Conservation (phyloP, 768 basidiomycete genomes). For the Amanita muscaria region DNA sequence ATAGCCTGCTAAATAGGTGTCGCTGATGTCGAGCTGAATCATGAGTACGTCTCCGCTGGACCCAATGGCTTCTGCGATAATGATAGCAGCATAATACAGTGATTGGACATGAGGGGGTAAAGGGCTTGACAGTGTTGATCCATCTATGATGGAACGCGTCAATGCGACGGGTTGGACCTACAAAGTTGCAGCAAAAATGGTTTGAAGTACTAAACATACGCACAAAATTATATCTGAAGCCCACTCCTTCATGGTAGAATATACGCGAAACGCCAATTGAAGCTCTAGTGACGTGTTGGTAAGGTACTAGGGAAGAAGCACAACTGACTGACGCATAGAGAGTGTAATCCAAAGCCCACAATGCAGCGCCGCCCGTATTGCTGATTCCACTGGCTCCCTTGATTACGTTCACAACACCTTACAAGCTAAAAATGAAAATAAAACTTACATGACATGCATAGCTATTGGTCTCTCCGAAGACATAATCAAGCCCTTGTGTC, state of each 20-base stretch:
- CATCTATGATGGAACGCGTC: slow-evolving; percentile 50
- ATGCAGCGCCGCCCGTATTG: slow-evolving; percentile 60
- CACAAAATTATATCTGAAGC: slow-evolving; percentile 64
- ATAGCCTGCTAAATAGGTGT: slow-evolving; percentile 47
- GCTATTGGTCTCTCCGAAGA: slow-evolving; percentile 58
- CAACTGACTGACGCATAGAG: slow-evolving; percentile 36
- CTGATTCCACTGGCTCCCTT: slow-evolving; percentile 49
- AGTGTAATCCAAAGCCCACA: slow-evolving; percentile 62
- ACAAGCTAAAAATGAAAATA: neutral
- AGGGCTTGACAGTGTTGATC: slow-evolving; percentile 38
- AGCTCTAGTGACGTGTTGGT: slow-evolving; percentile 18
- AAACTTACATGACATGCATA: slow-evolving; percentile 33
- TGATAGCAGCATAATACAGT: slow-evolving; percentile 55
- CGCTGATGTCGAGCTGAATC: slow-evolving; percentile 40
- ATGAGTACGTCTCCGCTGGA: slow-evolving; percentile 29
- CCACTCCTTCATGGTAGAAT: slow-evolving; percentile 61
- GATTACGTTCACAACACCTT: neutral
- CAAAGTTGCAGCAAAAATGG: neutral
- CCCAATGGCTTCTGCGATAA: slow-evolving; percentile 52
- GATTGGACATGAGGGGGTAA: slow-evolving; percentile 55
- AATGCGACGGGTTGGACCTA: slow-evolving; percentile 59
- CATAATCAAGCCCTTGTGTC: slow-evolving; percentile 39
- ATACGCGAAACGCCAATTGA: slow-evolving; percentile 45
- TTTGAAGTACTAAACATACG: slow-evolving; percentile 4
- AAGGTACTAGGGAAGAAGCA: neutral